phyloP scores from a whole-genome alignment of 768 basidiomycete genomes.

The Hypsizygus marmoreus region DNA sequence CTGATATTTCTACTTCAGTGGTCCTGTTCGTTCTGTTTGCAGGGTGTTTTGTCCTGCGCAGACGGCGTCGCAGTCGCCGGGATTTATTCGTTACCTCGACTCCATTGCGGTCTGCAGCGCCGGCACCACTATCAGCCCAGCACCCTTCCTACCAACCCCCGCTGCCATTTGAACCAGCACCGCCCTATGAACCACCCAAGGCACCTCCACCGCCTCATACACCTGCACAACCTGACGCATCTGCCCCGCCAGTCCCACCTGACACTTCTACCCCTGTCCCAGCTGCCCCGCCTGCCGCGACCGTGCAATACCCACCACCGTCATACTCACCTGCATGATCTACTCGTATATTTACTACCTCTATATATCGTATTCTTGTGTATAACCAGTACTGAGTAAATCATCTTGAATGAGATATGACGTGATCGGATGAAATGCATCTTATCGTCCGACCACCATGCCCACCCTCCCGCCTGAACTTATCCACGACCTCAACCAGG shows the following conservation, averaged over 20 bases:
- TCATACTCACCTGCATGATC: constrained; percentile 14
- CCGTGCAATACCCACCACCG: constrained; percentile 17
- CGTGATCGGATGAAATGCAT: background rate
- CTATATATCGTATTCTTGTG: background rate
- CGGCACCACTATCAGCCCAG: background rate
- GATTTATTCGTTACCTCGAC: background rate
- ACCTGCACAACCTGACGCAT: background rate
- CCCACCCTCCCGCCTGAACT: constrained; percentile 55
- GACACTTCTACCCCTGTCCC: background rate
- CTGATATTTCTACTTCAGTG: background rate
- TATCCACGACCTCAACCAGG: constrained; percentile 54
- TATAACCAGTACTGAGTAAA: background rate
- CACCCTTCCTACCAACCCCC: background rate
- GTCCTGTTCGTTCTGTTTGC: constrained; percentile 3
- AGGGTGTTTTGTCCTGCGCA: constrained; percentile 4
- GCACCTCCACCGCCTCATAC: background rate
- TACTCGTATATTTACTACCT: background rate
- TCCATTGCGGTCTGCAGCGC: background rate
- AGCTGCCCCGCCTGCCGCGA: background rate
- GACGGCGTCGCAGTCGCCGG: background rate
- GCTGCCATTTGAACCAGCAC: constrained; percentile 14
- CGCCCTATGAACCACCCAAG: constrained; percentile 11
- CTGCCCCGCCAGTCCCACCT: background rate
- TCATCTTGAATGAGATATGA: background rate
- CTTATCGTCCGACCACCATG: constrained; percentile 12